Base-by-base conservation (phyloP, 805 yeast species). In the Danielia reshetovae region DNA sequence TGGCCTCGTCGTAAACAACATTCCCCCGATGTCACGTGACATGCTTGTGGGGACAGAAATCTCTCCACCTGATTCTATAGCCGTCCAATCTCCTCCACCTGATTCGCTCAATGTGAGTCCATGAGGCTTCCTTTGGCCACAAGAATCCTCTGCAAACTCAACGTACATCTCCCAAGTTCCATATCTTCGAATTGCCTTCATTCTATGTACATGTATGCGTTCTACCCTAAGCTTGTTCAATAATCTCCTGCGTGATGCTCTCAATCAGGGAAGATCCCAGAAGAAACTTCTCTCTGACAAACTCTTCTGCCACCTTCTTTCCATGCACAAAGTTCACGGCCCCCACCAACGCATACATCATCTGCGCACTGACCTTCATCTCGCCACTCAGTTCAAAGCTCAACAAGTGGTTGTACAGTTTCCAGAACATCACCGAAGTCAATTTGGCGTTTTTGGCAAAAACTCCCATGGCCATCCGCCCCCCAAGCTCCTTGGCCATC, bases 291-390 rank as follows among this genome's bases (percentile, higher is more conserved):
- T 67, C 70, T 24, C 63, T 59, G 34, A 84, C 72, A 48, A 80
- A 84, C 40, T 66, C 59, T 44, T 72, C 77, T 5, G 87, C 80
- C n/a, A 55, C 70, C 4, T 41, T 45, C 46, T 76, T 72, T 4
- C 93, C 93, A 48, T 79, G 78, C 18, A 70, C 65, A 22, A 76
- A 61, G 23, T 81, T 67, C 33, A 84, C 74, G 2, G 83, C 89
- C 17, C 93, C 93, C 18, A 84, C 60, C 36, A 83, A 59, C 4
- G 90, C 81, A 48, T 66, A 67, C 40, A 77, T 54, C 55, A 76
- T 72, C 41, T 76, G 74, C 3, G 78, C 72, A 39, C 70, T 63
- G 9, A 78, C 73, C 38, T 72, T 63, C 51, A 72, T 56, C 50
- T 78, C 82, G 24, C 85, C 85, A 50, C 75, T 77, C 30, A 51